Evolutionary conservation across 176 grass and related monocot species (phyloP).

Genomic region (Phyllostachys edulis): DNA sequence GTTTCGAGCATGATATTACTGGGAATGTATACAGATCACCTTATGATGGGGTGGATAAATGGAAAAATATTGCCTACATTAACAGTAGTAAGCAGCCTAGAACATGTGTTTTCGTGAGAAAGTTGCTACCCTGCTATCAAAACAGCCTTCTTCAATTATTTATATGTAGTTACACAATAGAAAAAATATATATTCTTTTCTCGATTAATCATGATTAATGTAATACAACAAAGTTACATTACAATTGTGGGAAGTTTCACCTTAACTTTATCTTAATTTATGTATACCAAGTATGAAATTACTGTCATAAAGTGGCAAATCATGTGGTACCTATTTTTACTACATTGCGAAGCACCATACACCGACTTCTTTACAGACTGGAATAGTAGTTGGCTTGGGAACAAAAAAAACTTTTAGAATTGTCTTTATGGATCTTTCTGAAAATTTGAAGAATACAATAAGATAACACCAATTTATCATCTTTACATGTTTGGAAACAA

Average conservation of each 20-base stretch:
- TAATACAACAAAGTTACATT: neutral
- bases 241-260: neutral
- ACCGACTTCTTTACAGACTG: neutral
- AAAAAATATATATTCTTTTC: neutral
- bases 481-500: too few species aligned
- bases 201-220: neutral
- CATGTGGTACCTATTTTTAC: neutral
- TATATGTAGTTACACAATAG: neutral
- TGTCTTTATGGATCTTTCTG: neutral
- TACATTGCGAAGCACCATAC: neutral
- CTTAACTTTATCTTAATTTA: neutral
- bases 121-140: neutral
- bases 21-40: neutral
- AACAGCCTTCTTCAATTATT: neutral
- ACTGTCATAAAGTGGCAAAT: neutral
- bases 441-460: neutral
- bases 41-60: too few species aligned
- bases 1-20: neutral
- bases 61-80: neutral
- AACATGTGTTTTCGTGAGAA: neutral
- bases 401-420: neutral
- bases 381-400: neutral
- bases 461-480: too few species aligned
- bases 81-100: neutral
- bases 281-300: neutral